A percentile compares a stretch with the other conserved stretches of the same genome.
Conservation (phyloP, 2,329 filamentous ascomycete genomes). For the Plectosphaerella plurivora region DNA sequence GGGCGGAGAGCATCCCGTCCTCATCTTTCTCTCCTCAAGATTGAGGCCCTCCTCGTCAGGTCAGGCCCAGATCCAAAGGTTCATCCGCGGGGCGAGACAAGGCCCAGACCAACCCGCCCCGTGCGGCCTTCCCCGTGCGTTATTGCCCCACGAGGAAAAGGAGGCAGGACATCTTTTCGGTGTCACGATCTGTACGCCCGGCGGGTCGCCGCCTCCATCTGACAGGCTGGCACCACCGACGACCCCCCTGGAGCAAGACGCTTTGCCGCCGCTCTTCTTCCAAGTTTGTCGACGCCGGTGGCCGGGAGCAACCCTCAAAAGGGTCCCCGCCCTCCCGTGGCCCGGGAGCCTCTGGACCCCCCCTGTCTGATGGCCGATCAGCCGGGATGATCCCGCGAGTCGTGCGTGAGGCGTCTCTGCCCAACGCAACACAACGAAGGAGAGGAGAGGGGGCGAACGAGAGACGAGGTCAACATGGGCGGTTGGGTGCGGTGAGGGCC, state of each 20-base stretch:
- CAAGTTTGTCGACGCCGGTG: background rate
- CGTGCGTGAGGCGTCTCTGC: background rate
- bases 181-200: background rate
- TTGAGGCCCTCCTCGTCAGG: too few species aligned
- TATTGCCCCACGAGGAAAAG: too few species aligned
- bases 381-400: slow-evolving; percentile 2
- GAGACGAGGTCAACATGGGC: background rate
- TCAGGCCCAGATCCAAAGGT: too few species aligned
- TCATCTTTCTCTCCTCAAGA: too few species aligned
- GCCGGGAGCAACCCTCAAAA: background rate
- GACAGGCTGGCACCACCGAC: background rate
- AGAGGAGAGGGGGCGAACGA: background rate
- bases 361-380: background rate
- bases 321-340: background rate
- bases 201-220: background rate
- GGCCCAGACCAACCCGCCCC: too few species aligned
- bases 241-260: background rate
- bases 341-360: background rate
- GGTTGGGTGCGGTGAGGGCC: background rate
- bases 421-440: background rate
- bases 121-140: too few species aligned
- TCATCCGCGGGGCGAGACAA: too few species aligned
- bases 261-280: background rate
- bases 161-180: background rate
- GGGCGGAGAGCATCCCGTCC: too few species aligned